These are phyloP conservation scores for Boletus insuetus DNA, from an alignment of 768 basidiomycete species.

Conservation along the genomic window DNA sequence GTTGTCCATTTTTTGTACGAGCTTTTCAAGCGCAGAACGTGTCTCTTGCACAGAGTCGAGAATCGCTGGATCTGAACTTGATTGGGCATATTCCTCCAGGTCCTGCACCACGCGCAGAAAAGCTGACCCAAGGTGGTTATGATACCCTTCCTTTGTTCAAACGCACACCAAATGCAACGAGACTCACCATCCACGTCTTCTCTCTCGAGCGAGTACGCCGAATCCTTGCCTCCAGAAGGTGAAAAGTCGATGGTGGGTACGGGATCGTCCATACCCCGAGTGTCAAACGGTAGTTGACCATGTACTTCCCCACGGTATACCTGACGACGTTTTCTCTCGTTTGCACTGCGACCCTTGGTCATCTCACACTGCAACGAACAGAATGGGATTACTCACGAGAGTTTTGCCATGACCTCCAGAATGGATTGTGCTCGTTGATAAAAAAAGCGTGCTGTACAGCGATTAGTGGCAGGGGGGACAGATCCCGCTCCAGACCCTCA, in stretches of 20 bases:
- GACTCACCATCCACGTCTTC: conserved; percentile 68
- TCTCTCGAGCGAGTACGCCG: conserved; percentile 63
- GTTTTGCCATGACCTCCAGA: conserved; percentile 81
- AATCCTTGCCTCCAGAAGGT: conserved; percentile 61
- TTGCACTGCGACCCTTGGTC: conserved; percentile 43
- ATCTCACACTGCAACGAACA: conserved; percentile 1
- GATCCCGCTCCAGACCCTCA: conserved; percentile 33
- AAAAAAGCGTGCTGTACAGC: conserved; percentile 65
- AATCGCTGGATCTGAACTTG: conserved; percentile 44
- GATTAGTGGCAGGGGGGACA: conserved; percentile 4
- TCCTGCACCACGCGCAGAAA: conserved; percentile 63
- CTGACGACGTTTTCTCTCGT: conserved; percentile 79
- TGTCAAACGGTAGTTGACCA: conserved; percentile 85
- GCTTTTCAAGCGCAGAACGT: conserved; percentile 59
- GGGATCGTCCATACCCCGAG: conserved; percentile 75
- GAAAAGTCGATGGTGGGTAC: conserved; percentile 81
- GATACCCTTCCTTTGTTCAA: neutral
- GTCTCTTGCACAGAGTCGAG: conserved; percentile 61
- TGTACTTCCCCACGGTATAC: conserved; percentile 83
- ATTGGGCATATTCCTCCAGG: conserved; percentile 54
- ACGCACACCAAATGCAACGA: conserved; percentile 37
- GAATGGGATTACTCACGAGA: conserved; percentile 58
- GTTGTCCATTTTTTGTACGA: conserved; percentile 74
- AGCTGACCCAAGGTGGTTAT: conserved; percentile 37
- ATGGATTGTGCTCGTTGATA: conserved; percentile 77